Conservation (phyloP, 176 grass and related monocot genomes). For the Cenchrus americanus region DNA sequence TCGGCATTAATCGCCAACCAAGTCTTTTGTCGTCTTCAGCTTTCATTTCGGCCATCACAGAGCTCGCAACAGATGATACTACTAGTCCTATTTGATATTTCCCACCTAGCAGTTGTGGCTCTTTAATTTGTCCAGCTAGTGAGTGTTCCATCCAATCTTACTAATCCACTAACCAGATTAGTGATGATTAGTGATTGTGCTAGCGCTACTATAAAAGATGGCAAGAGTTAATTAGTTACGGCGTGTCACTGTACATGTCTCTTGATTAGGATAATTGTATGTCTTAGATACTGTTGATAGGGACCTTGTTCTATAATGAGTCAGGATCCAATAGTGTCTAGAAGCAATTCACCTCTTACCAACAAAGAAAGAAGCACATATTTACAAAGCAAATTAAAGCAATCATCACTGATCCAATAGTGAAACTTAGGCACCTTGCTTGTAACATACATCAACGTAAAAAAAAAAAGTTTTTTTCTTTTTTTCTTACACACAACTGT, state of each 20-base stretch:
- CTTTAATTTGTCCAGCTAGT: background rate
- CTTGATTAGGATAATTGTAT: background rate
- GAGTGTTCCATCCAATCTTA: background rate
- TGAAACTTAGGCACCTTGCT: no score
- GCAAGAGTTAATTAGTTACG: background rate
- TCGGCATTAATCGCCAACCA: constrained; percentile 11
- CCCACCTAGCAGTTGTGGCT: background rate
- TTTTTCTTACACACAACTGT: no score
- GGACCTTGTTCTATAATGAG: background rate
- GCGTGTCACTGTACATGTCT: background rate
- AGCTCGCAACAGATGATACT: background rate
- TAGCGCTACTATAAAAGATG: background rate
- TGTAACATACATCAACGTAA: no score
- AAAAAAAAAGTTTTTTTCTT: no score
- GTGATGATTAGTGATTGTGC: background rate
- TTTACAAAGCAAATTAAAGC: no score
- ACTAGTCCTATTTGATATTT: background rate
- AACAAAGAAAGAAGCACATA: no score
- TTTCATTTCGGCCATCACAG: constrained; percentile 4
- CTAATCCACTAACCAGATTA: background rate
- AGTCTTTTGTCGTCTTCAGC: background rate
- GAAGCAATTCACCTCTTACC: no score
- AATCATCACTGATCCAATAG: no score
- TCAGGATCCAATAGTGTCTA: background rate
- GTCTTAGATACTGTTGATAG: background rate